A percentile compares a stretch with the other conserved stretches of the same genome.
phyloP scores from a whole-genome alignment of 2,329 filamentous ascomycete genomes.

The Microcera coccophila region DNA sequence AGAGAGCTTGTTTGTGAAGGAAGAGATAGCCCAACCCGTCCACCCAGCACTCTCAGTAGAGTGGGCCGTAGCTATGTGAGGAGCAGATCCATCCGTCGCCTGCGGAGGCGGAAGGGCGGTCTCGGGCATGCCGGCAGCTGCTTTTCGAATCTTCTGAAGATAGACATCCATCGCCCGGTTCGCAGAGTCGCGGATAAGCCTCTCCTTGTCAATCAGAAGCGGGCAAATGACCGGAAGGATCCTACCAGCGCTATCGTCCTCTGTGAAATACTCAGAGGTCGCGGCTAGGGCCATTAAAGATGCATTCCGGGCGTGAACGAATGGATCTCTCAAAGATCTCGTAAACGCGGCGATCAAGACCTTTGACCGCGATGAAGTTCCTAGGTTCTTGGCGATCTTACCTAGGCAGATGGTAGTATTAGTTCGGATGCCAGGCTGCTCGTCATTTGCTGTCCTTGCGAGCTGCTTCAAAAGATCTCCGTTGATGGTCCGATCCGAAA shows the following conservation, averaged over 20 bases:
- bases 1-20: slow-evolving; percentile 91
- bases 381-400: slow-evolving; percentile 89
- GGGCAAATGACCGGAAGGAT: slow-evolving; percentile 83
- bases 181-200: slow-evolving; percentile 86
- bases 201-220: slow-evolving; percentile 88
- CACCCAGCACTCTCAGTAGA: slow-evolving; percentile 56
- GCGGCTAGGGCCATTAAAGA: slow-evolving; percentile 80
- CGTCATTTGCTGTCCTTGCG: slow-evolving; percentile 94
- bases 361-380: slow-evolving; percentile 73
- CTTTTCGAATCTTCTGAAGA: slow-evolving; percentile 76
- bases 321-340: slow-evolving; percentile 84
- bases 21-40: slow-evolving; percentile 98
- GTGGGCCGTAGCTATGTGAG: slow-evolving; percentile 77
- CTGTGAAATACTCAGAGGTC: slow-evolving; percentile 79
- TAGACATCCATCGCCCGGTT: slow-evolving; percentile 86
- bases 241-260: slow-evolving; percentile 83
- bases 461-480: slow-evolving; percentile 87
- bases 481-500: slow-evolving; percentile 90
- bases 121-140: slow-evolving; percentile 73
- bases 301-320: slow-evolving; percentile 89
- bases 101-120: slow-evolving; percentile 66
- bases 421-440: slow-evolving; percentile 93
- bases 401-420: slow-evolving; percentile 97
- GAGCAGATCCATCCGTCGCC: slow-evolving; percentile 50
- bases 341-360: slow-evolving; percentile 91